phyloP scores from a whole-genome alignment of 495 filamentous ascomycete genomes.

The Hyphodiscus hymeniophilus region DNA sequence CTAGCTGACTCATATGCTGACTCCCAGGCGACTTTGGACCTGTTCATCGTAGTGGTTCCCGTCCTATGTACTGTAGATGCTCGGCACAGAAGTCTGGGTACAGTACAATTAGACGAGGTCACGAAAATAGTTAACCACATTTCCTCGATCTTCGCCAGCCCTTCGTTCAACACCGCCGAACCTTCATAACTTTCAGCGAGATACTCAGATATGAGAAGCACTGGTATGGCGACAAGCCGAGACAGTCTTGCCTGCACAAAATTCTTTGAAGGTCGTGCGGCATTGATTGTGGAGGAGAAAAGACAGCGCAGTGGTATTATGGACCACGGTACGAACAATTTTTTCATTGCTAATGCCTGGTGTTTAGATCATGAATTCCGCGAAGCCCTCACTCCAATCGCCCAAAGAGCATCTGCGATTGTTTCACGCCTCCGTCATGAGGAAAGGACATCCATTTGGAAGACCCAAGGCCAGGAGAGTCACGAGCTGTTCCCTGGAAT shows the following conservation, averaged over 20 bases:
- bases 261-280: conserved; percentile 63
- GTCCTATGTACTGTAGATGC: too few relatives aligned
- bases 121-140: too few relatives aligned
- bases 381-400: conserved; percentile 59
- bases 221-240: background rate
- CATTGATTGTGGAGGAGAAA: conserved; percentile 68
- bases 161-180: too few relatives aligned
- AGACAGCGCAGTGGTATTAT: conserved; percentile 68
- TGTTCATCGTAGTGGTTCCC: too few relatives aligned
- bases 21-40: too few relatives aligned
- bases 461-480: conserved; percentile 44
- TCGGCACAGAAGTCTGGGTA: too few relatives aligned
- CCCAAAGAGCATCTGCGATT: conserved; percentile 66
- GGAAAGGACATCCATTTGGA: conserved; percentile 64
- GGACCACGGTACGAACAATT: background rate
- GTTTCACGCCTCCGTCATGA: conserved; percentile 65
- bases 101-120: too few relatives aligned
- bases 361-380: conserved; percentile 50
- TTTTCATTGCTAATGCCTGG: conserved; percentile 2
- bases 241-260: conserved; percentile 64
- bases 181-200: too few relatives aligned
- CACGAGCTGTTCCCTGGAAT: conserved; percentile 66
- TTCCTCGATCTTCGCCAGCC: too few relatives aligned
- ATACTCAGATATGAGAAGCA: too few relatives aligned
- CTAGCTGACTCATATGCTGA: too few relatives aligned